Evolutionary conservation across 208 protist genomes (phyloP), one percentile per base, ranked within the genome.

Genomic region (Trypanosoma caninum): DNA sequence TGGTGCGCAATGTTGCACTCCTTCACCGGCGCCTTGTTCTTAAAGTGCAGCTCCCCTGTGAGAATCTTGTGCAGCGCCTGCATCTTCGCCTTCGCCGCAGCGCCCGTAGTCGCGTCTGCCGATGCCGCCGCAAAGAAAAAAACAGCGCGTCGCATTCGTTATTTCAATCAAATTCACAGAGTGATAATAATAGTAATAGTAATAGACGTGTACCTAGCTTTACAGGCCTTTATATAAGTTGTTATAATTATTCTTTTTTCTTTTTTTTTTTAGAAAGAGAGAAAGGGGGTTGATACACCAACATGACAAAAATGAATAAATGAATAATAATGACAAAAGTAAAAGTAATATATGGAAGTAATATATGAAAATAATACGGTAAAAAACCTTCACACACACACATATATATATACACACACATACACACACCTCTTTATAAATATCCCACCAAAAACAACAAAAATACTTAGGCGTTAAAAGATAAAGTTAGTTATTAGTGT

Each of bases 1-100:
- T 92, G 88, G 74, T 89, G 78, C 63, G 85, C 81, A 34, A 96
- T 80, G 70, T 91, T 90, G 78, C 82, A 89, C 38, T 60, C 82
- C 84, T 96, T 96, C 53, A 96, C 64, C 9, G 78, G 81, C 8
- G 59, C 69, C 59, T 91, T 87, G 76, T 92, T 92, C 54, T 87
- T 87, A 73, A 96, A 92, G 58, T 81, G 67, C 27, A 67, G 47
- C 78, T 96, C 90, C 23, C 90, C 90, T 5, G 48, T 92, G 31
- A 96, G 75, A 27, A 96, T 65, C 76, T 94, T 96, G 74, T 94
- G 79, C 31, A 96, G 75, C 3, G 82, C 42, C 8, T 57, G n/a
- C 83, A 94, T 89, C 72, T 93, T 93, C 41, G 68, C 20, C 35
- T 82, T 74, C 37, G 55, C 74, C 6, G 69, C 33, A 7, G 75